phyloP scores from a whole-genome alignment of 2,329 filamentous ascomycete species.

The Fusarium sp. region DNA sequence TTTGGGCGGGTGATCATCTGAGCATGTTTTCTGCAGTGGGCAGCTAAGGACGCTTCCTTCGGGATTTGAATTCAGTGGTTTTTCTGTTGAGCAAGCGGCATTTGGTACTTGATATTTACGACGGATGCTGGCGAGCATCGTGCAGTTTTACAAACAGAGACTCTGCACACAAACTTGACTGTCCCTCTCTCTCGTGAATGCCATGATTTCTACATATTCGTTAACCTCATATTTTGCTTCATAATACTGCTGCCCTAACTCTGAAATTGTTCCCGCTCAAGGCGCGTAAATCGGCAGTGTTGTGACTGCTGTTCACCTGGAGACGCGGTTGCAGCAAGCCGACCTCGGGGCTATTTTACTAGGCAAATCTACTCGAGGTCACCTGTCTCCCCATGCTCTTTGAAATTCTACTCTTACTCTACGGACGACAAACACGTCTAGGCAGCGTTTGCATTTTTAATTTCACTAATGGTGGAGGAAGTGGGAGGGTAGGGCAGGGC shows the following conservation, averaged over 20 bases:
- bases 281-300: slow-evolving; percentile 1
- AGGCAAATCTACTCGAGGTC: not conserved
- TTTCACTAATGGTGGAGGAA: not conserved
- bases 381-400: not conserved
- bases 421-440: not conserved
- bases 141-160: slow-evolving; percentile 16
- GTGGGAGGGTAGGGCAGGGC: slow-evolving; percentile 3
- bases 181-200: slow-evolving; percentile 10
- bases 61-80: slow-evolving; percentile 16
- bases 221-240: rapidly evolving
- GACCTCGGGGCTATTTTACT: not conserved
- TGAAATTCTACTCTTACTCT: rapidly evolving
- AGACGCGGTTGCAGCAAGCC: not conserved
- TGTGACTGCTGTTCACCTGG: not conserved
- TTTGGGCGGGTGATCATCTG: not conserved
- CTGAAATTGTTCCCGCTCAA: not conserved
- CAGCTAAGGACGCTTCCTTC: slow-evolving; percentile 11
- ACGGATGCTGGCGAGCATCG: not conserved
- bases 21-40: slow-evolving; percentile 14
- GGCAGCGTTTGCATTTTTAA: not conserved
- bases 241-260: rapidly evolving
- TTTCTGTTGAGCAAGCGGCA: slow-evolving; percentile 7
- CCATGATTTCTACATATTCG: not conserved
- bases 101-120: not conserved
- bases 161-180: slow-evolving; percentile 13